These are phyloP conservation scores for Venturia carpophila DNA, from an alignment of 2,329 filamentous ascomycete genomes.

Conservation along the genomic window DNA sequence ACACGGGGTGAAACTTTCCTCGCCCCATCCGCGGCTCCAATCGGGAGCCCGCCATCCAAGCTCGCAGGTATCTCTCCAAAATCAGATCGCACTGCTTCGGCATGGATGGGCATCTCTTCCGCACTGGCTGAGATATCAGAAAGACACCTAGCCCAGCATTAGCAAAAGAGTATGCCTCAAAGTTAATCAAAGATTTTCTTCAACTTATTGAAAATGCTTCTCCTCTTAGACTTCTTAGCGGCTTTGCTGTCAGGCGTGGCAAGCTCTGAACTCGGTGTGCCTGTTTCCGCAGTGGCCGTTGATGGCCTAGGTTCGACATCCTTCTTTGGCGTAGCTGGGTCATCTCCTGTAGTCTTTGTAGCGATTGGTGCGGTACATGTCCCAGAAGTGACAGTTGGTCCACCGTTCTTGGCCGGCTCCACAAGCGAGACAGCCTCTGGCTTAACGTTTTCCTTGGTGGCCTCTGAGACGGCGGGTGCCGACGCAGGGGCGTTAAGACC, in stretches of 20 bases:
- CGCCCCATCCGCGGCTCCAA: not conserved
- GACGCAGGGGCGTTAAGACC: constrained; percentile 33
- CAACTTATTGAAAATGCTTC: constrained; percentile 41
- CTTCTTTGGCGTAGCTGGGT: constrained; percentile 29
- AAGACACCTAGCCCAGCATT: constrained; percentile 4
- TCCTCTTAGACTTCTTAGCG: constrained; percentile 42
- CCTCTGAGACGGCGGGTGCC: constrained; percentile 25
- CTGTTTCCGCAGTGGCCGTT: constrained; percentile 27
- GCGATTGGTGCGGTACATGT: constrained; percentile 12
- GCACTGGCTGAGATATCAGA: constrained; percentile 3
- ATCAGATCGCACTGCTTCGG: not conserved
- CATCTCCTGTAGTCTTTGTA: constrained; percentile 20
- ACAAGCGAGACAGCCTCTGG: not conserved
- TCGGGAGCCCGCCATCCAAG: not conserved
- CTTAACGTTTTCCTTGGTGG: constrained; percentile 21
- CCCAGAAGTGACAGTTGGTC: constrained; percentile 23
- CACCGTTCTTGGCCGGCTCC: constrained; percentile 29
- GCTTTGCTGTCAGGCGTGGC: constrained; percentile 34
- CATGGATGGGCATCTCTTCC: not conserved
- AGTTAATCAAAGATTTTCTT: constrained; percentile 38
- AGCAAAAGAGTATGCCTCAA: not conserved
- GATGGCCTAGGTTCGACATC: constrained; percentile 20
- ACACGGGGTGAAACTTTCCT: not conserved
- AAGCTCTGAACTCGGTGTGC: not conserved
- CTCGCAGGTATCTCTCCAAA: not conserved